Conservation (phyloP, 1,284 basidiomycete genomes). For the Blastosporella zonata region DNA sequence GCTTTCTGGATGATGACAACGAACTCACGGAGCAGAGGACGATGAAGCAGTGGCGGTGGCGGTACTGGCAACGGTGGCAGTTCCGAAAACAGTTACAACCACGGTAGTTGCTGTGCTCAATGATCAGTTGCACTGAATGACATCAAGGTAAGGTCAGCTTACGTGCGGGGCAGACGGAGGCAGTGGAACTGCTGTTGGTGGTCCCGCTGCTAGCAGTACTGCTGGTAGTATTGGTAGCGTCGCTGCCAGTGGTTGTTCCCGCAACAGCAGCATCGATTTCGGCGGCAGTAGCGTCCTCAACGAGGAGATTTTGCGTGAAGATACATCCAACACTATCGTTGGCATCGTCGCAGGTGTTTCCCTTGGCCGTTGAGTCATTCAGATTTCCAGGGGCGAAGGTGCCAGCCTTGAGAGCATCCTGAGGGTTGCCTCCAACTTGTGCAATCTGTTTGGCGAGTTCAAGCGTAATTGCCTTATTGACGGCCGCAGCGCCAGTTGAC, state of each 20-base stretch:
- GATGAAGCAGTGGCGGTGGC: conserved; percentile 9
- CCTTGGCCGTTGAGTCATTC: conserved; percentile 49
- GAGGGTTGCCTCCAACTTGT: conserved; percentile 60
- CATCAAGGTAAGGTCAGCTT: not conserved
- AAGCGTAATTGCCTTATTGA: conserved; percentile 61
- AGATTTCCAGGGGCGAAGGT: conserved; percentile 61
- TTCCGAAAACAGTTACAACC: conserved; percentile 20
- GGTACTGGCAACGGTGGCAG: conserved; percentile 18
- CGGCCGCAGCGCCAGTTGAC: conserved; percentile 50
- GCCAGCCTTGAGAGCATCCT: conserved; percentile 57
- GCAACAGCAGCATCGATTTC: conserved; percentile 56
- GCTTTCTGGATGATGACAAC: not conserved
- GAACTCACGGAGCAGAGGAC: conserved; percentile 10
- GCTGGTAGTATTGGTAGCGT: conserved; percentile 16
- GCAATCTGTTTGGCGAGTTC: conserved; percentile 62
- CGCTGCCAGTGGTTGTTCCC: conserved; percentile 5
- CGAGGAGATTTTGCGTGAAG: conserved; percentile 54
- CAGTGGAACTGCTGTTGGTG: conserved; percentile 8
- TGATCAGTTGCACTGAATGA: not conserved
- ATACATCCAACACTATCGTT: conserved; percentile 61
- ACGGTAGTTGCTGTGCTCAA: conserved; percentile 12
- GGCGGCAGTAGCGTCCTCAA: conserved; percentile 52
- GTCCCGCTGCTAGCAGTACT: conserved; percentile 21
- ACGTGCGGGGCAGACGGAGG: conserved; percentile 11
- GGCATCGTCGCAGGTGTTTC: conserved; percentile 51